Conservation (phyloP, 805 yeast genomes). For the Pichia cabralensis region DNA sequence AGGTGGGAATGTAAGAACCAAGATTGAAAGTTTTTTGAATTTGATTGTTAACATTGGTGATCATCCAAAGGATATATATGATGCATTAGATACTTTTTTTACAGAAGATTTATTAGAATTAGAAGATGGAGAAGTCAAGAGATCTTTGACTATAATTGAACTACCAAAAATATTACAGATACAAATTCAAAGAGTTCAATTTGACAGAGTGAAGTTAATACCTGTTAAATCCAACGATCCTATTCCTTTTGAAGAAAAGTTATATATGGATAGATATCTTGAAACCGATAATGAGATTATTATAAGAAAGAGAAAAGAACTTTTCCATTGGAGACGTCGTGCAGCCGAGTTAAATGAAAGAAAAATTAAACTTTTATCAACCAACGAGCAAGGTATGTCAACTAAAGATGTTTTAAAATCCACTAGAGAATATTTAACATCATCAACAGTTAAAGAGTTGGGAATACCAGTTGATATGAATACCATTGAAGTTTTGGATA, state of each 20-base stretch:
- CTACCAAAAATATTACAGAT: slow-evolving; percentile 80
- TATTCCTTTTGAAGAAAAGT: slow-evolving; percentile 63
- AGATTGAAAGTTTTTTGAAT: slow-evolving; percentile 69
- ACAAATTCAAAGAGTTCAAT: slow-evolving; percentile 90
- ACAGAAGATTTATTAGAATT: slow-evolving; percentile 60
- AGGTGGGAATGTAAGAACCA: slow-evolving; percentile 31
- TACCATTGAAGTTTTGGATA: slow-evolving; percentile 38
- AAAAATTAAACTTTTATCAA: slow-evolving; percentile 31
- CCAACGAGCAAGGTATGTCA: slow-evolving; percentile 41
- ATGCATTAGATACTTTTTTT: slow-evolving; percentile 79
- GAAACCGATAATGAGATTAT: slow-evolving; percentile 55
- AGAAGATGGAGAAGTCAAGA: slow-evolving; percentile 64
- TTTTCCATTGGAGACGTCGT: slow-evolving; percentile 52
- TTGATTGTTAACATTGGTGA: slow-evolving; percentile 79
- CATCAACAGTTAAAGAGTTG: slow-evolving; percentile 27
- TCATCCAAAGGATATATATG: slow-evolving; percentile 82
- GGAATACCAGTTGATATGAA: slow-evolving; percentile 32
- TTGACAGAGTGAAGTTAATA: slow-evolving; percentile 60
- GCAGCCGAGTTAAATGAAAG: slow-evolving; percentile 34
- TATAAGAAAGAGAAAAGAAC: slow-evolving; percentile 43
- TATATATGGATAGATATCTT: slow-evolving; percentile 83
- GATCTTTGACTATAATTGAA: slow-evolving; percentile 59
- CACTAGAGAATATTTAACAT: slow-evolving; percentile 46
- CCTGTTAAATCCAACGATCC: slow-evolving; percentile 80
- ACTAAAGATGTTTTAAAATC: slow-evolving; percentile 43